phyloP scores from a whole-genome alignment of 192 early-diverging fungal genomes.

The Piromyces sp. region DNA sequence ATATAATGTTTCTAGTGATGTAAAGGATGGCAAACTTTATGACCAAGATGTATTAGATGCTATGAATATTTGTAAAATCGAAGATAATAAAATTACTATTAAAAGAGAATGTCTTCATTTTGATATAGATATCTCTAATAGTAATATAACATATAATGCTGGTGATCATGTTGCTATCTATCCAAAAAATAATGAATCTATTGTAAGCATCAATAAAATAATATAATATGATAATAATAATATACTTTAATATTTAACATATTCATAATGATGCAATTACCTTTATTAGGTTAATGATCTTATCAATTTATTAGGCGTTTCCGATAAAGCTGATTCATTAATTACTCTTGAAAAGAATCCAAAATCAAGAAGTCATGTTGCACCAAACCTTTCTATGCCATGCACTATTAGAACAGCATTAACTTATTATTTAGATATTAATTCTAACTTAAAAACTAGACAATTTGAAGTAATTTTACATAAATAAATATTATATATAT shows the following conservation, averaged over 20 bases:
- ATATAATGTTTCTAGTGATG: background rate
- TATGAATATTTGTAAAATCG: conserved; percentile 1
- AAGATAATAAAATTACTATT: conserved; percentile 9
- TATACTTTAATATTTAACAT: too few species aligned
- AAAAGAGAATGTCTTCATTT: conserved; percentile 80
- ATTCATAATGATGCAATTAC: too few species aligned
- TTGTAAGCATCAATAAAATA: background rate
- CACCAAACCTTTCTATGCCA: conserved; percentile 57
- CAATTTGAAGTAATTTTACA: conserved; percentile 22
- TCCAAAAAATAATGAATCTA: conserved; percentile 61
- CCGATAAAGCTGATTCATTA: background rate
- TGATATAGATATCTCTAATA: conserved; percentile 75
- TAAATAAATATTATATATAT: background rate
- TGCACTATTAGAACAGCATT: conserved; percentile 64
- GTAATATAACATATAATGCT: conserved; percentile 66
- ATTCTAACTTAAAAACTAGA: conserved; percentile 34
- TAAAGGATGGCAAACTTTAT: background rate
- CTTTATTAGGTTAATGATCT: background rate
- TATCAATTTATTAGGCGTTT: background rate
- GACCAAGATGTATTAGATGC: conserved; percentile 2
- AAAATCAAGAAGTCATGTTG: background rate
- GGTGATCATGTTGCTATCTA: conserved; percentile 94
- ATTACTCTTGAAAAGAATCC: background rate
- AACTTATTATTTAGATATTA: conserved; percentile 81
- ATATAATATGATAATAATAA: background rate